A percentile compares a stretch with the other conserved stretches of the same genome.
Conservation (phyloP, 1,139 yeast genomes). For the Candida albicans region DNA sequence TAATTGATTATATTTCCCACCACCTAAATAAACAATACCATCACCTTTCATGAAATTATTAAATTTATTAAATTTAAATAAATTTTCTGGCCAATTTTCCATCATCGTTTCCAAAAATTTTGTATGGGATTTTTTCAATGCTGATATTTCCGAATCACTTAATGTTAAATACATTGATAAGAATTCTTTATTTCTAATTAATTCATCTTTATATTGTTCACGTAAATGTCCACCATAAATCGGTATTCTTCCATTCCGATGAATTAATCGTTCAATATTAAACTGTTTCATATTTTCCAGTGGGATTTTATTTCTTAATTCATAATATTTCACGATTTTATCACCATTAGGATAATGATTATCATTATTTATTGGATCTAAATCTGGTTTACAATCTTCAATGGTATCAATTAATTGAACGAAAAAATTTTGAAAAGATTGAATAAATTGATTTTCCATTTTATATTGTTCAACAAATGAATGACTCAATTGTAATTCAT, state of each 20-base stretch:
- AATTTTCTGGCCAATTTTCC: conserved; percentile 22
- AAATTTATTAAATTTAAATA: conserved; percentile 20
- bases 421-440: conserved; percentile 21
- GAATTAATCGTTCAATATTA: conserved; percentile 7
- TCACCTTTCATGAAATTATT: conserved; percentile 42
- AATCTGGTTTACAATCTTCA: conserved; percentile 23
- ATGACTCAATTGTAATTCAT: conserved; percentile 11
- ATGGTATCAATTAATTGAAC: conserved; percentile 18
- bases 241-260: conserved; percentile 26
- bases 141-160: conserved; percentile 20
- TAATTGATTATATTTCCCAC: conserved; percentile 58
- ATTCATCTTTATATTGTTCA: conserved; percentile 32
- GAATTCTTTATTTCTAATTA: conserved; percentile 27
- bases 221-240: conserved; percentile 38
- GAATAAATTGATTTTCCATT: conserved; percentile 20
- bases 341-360: conserved; percentile 27
- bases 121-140: conserved; percentile 23
- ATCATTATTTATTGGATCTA: conserved; percentile 25
- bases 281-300: conserved; percentile 9
- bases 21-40: conserved; percentile 66
- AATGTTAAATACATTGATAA: conserved; percentile 24
- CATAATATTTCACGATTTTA: conserved; percentile 20
- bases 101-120: conserved; percentile 23
- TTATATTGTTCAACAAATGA: conserved; percentile 17
- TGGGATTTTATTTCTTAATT: conserved; percentile 15